These are phyloP conservation scores for Talinum fruticosum DNA, from an alignment of 148 eudicot genomes.

Conservation along the genomic window DNA sequence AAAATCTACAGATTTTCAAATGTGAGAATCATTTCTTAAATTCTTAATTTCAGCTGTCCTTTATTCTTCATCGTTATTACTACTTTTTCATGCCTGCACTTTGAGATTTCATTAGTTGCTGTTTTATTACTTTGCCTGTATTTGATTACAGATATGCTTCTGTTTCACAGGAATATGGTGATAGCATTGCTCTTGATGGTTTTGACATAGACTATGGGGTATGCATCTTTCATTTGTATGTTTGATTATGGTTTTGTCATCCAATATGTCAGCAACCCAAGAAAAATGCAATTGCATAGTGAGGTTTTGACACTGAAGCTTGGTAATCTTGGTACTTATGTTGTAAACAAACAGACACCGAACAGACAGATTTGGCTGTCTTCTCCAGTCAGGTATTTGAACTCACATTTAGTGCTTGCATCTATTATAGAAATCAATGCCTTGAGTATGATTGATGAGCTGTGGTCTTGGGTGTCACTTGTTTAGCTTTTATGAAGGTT, in stretches of 20 bases:
- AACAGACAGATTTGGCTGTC: constrained; percentile 95
- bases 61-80: background rate
- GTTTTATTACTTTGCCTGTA: background rate
- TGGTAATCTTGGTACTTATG: constrained; percentile 79
- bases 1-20: background rate
- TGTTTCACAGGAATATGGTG: constrained; percentile 72
- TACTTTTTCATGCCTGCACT: background rate
- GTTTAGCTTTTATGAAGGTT: background rate
- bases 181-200: constrained; percentile 70
- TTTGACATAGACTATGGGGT: constrained; percentile 97
- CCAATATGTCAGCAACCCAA: background rate
- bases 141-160: constrained; percentile 11
- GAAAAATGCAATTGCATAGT: constrained; percentile 43
- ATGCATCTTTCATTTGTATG: constrained; percentile 20
- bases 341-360: constrained; percentile 93
- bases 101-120: background rate
- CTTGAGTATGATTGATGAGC: background rate
- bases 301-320: constrained; percentile 87
- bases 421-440: background rate
- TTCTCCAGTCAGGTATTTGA: constrained; percentile 79
- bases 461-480: background rate
- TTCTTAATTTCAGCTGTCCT: background rate
- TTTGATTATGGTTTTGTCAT: background rate
- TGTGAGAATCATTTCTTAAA: background rate
- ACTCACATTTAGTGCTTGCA: background rate